Evolutionary conservation across 768 basidiomycete species (phyloP), one percentile per base, ranked within the genome.

Genomic region (Lactifluus piperatus): DNA sequence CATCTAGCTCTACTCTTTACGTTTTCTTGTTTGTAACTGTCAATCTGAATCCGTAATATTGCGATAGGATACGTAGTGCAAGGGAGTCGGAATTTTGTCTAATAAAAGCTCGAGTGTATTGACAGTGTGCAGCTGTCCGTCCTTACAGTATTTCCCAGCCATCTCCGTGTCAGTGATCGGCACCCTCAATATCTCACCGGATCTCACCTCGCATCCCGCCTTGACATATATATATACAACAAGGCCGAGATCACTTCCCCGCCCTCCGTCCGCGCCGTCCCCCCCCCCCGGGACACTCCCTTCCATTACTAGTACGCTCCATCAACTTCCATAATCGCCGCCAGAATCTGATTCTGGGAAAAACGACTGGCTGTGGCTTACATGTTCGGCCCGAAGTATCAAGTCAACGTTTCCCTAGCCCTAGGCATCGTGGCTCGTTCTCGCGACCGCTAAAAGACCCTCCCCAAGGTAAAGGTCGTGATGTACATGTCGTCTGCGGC

Each of bases 321-420:
- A 66, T 68, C 8, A 63, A 66, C 51, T 66, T 64, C 48, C 64
- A 68, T 51, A 66, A n/a, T 62, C 7, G 67, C 67, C 5, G 66
- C 63, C n/a, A 27, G 50, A 48, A 67, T 67, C 18, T 64, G 64
- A 22, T 67, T 68, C 54, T 67, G 67, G 64, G 64, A n/a, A n/a
- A n/a, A 68, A 32, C 67, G 67, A n/a, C n/a, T n/a, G n/a, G n/a
- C n/a, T 9, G 54, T 48, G 6, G 55, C 57, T 4, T 68, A 67
- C 26, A 51, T 65, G 2, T 66, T 63, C 56, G 43, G 39, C 4
- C 44, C 57, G 1, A 64, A 66, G n/a, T 51, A 64, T 36, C 72
- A 73, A 41, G 78, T 81, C 63, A 82, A 81, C 65, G 79, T 82
- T n/a, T n/a, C n/a, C n/a, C n/a, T n/a, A n/a, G n/a, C n/a, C 18